Evolutionary conservation across 176 grass and related monocot genomes (phyloP).

Genomic region (Elymus sibiricus): DNA sequence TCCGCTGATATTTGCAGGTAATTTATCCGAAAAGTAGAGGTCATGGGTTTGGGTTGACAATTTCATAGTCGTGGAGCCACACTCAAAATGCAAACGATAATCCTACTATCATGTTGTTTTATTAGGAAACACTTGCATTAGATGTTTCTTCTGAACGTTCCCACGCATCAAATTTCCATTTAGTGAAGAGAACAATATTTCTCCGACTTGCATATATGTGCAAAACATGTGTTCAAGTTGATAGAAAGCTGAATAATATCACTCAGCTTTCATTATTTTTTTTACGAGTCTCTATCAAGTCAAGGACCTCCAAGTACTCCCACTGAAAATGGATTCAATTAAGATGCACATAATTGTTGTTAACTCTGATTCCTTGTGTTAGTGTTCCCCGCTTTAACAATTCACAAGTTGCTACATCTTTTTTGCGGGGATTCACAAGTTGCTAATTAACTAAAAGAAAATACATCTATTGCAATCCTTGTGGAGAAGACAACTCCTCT

Average conservation of each 20-base stretch:
- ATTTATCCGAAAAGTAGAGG: not conserved
- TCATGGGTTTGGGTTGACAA: not conserved
- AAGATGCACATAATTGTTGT: not conserved
- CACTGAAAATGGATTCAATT: not conserved
- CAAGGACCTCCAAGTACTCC: not conserved
- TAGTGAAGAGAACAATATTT: not conserved
- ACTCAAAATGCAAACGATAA: not conserved
- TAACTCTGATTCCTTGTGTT: slow-evolving; percentile 1
- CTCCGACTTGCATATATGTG: not conserved
- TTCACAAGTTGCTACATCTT: not conserved
- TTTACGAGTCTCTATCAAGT: not conserved
- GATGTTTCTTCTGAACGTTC: not conserved
- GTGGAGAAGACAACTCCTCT: not conserved
- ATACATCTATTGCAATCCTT: not conserved
- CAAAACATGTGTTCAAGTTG: not conserved
- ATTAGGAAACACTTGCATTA: not conserved
- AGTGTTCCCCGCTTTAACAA: slow-evolving; percentile 12
- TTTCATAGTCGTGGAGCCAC: not conserved
- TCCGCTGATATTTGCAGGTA: not conserved
- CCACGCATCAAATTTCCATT: not conserved
- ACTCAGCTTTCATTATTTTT: not conserved
- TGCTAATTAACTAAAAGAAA: not conserved
- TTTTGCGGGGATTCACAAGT: not conserved
- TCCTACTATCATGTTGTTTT: not conserved
- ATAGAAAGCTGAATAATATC: not conserved